A percentile compares a stretch with the other conserved stretches of the same genome.
Evolutionary conservation across 2,329 filamentous ascomycete species (phyloP).

Genomic region (Eutypa lata): DNA sequence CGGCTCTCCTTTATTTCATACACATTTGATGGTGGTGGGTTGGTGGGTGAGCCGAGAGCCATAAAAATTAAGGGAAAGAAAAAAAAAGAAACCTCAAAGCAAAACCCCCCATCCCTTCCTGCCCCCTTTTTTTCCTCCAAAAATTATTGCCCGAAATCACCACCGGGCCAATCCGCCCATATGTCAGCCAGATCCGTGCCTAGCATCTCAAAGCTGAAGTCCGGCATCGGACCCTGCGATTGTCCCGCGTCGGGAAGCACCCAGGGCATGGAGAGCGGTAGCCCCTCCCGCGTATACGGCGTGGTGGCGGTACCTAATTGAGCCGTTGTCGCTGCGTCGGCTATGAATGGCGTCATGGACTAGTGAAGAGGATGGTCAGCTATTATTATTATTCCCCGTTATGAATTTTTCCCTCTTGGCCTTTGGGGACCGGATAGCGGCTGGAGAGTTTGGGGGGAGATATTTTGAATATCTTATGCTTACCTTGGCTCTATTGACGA

Average conservation of each 20-base stretch:
- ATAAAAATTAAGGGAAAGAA: too few species aligned
- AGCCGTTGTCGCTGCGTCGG: slow-evolving; percentile 20
- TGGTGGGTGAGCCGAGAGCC: too few species aligned
- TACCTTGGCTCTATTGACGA: slow-evolving; percentile 29
- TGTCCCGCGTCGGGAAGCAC: slow-evolving; percentile 28
- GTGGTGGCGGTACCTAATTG: slow-evolving; percentile 18
- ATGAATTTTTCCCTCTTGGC: too few species aligned
- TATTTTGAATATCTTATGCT: too few species aligned
- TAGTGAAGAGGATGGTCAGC: slow-evolving; percentile 28
- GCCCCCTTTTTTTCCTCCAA: background rate
- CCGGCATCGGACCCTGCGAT: slow-evolving; percentile 42
- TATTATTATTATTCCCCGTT: background rate
- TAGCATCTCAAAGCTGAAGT: slow-evolving; percentile 51
- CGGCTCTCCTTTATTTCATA: too few species aligned
- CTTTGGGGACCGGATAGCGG: too few species aligned
- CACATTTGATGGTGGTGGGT: too few species aligned
- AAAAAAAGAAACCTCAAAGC: too few species aligned
- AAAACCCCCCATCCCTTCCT: too few species aligned
- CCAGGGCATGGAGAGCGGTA: slow-evolving; percentile 31
- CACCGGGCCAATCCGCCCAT: slow-evolving; percentile 43
- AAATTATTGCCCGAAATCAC: slow-evolving; percentile 16
- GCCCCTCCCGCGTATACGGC: slow-evolving; percentile 20
- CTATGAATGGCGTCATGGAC: slow-evolving; percentile 41
- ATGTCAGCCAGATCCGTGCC: slow-evolving; percentile 54
- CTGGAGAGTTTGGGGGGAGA: too few species aligned